Evolutionary conservation across 352 stramenopile species (phyloP).

Genomic region (Globisporangium paddicum): DNA sequence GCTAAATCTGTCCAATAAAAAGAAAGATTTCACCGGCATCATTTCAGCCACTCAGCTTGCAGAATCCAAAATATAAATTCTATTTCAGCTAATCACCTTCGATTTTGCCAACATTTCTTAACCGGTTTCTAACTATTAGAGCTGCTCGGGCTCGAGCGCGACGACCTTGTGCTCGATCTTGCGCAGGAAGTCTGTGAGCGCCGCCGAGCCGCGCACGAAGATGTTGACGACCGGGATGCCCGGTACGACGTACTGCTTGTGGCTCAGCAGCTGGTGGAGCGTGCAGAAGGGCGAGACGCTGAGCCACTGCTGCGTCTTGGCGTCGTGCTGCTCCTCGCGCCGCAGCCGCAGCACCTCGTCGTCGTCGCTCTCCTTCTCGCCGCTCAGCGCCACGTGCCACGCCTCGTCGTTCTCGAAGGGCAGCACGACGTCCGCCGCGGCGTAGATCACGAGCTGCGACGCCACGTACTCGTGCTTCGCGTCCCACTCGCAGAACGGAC

Average conservation of each 20-base stretch:
- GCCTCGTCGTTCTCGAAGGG: slow-evolving; percentile 57
- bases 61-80: neutral
- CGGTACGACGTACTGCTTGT: slow-evolving; percentile 77
- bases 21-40: neutral
- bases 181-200: slow-evolving; percentile 57
- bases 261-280: slow-evolving; percentile 59
- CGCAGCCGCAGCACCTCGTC: slow-evolving; percentile 57
- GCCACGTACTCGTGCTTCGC: slow-evolving; percentile 61
- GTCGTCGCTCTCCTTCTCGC: slow-evolving; percentile 63
- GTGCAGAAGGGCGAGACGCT: slow-evolving; percentile 78
- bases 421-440: slow-evolving; percentile 62
- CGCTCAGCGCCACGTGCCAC: slow-evolving; percentile 79
- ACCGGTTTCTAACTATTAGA: slow-evolving; percentile 3
- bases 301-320: slow-evolving; percentile 76
- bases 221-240: slow-evolving; percentile 82
- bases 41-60: slow-evolving; percentile 26
- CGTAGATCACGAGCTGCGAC: slow-evolving; percentile 73
- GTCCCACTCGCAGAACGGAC: slow-evolving; percentile 82
- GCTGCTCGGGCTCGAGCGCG: slow-evolving; percentile 28
- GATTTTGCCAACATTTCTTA: no score
- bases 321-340: slow-evolving; percentile 67
- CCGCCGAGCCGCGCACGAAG: slow-evolving; percentile 67
- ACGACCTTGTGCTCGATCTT: slow-evolving; percentile 64
- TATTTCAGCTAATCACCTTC: slow-evolving; percentile 24
- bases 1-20: slow-evolving; percentile 6